Evolutionary conservation across 805 yeast genomes (phyloP).

Genomic region (Cyberlindnera euphorbiae): DNA sequence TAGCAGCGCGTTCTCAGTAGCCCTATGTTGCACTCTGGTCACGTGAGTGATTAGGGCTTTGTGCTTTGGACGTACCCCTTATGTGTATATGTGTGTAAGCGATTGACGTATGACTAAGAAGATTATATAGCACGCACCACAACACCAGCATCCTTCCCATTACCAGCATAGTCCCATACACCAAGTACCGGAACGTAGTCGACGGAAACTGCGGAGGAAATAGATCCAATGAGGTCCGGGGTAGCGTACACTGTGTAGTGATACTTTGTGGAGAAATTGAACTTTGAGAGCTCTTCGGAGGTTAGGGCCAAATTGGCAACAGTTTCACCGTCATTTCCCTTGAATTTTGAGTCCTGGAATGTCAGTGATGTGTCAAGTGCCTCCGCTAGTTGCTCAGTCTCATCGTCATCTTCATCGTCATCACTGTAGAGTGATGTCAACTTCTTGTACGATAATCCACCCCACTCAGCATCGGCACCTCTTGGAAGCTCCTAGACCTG

Average conservation of each 20-base stretch:
- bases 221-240: constrained; percentile 10
- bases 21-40: not conserved
- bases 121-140: constrained; percentile 22
- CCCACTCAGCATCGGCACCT: constrained; percentile 69
- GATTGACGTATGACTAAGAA: no score
- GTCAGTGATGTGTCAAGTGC: constrained; percentile 1
- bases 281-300: constrained; percentile 9
- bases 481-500: constrained; percentile 57
- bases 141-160: constrained; percentile 20
- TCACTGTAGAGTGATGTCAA: constrained; percentile 33
- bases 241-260: constrained; percentile 24
- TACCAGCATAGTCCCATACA: constrained; percentile 27
- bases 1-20: no score
- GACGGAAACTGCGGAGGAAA: constrained; percentile 6
- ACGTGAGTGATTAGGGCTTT: constrained; percentile 3
- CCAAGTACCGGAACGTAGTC: constrained; percentile 27
- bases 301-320: constrained; percentile 21
- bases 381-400: not conserved
- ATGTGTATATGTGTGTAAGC: no score
- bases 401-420: constrained; percentile 33
- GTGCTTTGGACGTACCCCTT: no score
- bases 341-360: constrained; percentile 5
- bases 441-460: constrained; percentile 50
- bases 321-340: constrained; percentile 15
- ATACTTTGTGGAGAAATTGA: constrained; percentile 5